phyloP scores from a whole-genome alignment of 345 rosid species.

The Eucalyptus urophylla region DNA sequence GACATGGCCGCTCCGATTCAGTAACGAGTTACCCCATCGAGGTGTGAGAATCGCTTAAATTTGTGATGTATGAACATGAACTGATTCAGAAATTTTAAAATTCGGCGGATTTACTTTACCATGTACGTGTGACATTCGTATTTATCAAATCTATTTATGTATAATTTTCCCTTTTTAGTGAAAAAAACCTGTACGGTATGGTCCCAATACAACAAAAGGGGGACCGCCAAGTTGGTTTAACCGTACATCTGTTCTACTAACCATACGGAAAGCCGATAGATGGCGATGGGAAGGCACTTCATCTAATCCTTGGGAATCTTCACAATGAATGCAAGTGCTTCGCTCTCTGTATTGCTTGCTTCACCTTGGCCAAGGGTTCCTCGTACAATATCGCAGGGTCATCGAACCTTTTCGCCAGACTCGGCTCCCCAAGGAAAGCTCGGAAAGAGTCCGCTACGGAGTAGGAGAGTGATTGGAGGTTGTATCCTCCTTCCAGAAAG shows the following conservation, averaged over 20 bases:
- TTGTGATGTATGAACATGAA: not conserved
- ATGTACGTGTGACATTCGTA: not conserved
- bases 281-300: not conserved
- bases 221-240: not conserved
- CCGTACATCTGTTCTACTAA: not conserved
- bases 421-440: conserved; percentile 73
- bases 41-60: not conserved
- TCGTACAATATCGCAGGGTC: conserved; percentile 73
- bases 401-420: conserved; percentile 69
- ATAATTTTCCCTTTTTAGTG: not conserved
- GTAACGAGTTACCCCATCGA: not conserved
- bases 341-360: conserved; percentile 56
- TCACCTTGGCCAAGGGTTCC: conserved; percentile 63
- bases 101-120: not conserved
- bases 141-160: not conserved
- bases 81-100: not conserved
- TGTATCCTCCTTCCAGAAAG: conserved; percentile 95
- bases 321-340: conserved; percentile 68
- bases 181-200: not conserved
- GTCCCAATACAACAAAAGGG: not conserved
- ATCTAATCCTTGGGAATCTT: not conserved
- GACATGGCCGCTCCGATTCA: not conserved
- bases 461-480: conserved; percentile 73
- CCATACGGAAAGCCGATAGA: not conserved
- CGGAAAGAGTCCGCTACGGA: conserved; percentile 82